Evolutionary conservation across 345 rosid species (phyloP).

Genomic region (Sonneratia alba): DNA sequence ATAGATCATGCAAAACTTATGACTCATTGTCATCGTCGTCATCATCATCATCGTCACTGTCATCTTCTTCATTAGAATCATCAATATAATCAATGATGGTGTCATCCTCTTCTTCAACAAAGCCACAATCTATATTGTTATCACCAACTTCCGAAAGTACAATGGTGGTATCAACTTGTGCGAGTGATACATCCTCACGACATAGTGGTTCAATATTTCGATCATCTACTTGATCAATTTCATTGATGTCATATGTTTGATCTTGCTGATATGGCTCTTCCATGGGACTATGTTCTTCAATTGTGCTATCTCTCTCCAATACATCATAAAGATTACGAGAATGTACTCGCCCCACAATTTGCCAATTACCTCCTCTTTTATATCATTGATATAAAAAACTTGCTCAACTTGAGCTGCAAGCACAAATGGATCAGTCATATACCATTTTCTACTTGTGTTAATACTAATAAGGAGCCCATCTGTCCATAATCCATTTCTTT

Average conservation of each 20-base stretch:
- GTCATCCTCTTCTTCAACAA: not conserved
- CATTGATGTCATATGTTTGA: not conserved
- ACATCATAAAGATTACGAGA: conserved; percentile 1
- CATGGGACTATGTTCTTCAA: not conserved
- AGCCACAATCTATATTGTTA: not conserved
- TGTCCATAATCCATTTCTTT: not conserved
- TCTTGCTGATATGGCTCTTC: conserved; percentile 1
- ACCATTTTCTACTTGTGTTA: conserved; percentile 6
- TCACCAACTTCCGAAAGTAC: not conserved
- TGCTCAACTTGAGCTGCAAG: conserved; percentile 1
- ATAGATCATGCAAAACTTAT: too few relatives aligned
- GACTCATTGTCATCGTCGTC: not conserved
- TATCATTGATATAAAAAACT: not conserved
- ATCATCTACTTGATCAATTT: not conserved
- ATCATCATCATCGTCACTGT: not conserved
- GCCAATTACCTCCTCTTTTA: not conserved
- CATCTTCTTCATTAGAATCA: not conserved
- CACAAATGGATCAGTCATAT: conserved; percentile 7
- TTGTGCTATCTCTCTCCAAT: not conserved
- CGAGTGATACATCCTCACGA: not conserved
- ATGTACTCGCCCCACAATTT: not conserved
- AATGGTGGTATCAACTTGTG: not conserved
- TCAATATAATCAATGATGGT: not conserved
- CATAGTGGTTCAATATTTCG: not conserved
- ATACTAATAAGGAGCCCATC: not conserved